Percentiles rank a stretch among this genome's conserved stretches.
Conservation (phyloP, 441 rosid species). For the Arabidopsis hybrid region DNA sequence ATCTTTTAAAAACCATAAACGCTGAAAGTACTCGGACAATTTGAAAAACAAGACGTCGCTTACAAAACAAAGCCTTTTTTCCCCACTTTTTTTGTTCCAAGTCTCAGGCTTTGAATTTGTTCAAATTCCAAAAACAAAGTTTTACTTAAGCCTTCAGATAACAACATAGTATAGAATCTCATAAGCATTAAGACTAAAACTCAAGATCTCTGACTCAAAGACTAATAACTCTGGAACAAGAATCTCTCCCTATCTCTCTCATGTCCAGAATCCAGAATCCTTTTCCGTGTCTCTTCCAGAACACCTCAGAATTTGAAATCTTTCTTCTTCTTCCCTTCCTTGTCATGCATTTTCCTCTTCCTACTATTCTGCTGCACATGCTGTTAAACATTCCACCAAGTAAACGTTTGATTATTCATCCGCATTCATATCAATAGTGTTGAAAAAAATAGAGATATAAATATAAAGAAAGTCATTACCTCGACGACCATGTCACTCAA, state of each 20-base stretch:
- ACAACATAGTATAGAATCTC: background rate
- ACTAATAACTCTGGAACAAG: slow-evolving; percentile 5
- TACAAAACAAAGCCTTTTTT: background rate
- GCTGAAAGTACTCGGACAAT: no score
- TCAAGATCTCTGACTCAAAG: slow-evolving; percentile 11
- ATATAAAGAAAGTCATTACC: slow-evolving; percentile 26
- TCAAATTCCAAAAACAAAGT: background rate
- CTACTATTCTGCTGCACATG: slow-evolving; percentile 78
- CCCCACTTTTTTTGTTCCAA: background rate
- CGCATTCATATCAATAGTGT: background rate
- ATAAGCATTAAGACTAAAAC: slow-evolving; percentile 5
- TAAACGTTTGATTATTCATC: background rate
- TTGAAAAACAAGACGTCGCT: no score
- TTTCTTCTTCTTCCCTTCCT: slow-evolving; percentile 95
- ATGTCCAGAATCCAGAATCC: slow-evolving; percentile 1
- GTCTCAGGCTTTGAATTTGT: background rate
- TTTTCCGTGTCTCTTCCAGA: background rate
- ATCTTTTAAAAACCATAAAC: no score
- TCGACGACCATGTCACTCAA: slow-evolving; percentile 99
- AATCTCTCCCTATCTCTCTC: background rate
- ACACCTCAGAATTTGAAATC: slow-evolving; percentile 82
- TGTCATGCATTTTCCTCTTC: slow-evolving; percentile 87
- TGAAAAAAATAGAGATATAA: background rate
- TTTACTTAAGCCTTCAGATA: background rate
- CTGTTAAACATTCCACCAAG: slow-evolving; percentile 62